Percentiles rank a stretch among this genome's conserved stretches.
These are phyloP conservation scores for Aspergillus sp. DNA, from an alignment of 2,329 filamentous ascomycete species.

Conservation along the genomic window DNA sequence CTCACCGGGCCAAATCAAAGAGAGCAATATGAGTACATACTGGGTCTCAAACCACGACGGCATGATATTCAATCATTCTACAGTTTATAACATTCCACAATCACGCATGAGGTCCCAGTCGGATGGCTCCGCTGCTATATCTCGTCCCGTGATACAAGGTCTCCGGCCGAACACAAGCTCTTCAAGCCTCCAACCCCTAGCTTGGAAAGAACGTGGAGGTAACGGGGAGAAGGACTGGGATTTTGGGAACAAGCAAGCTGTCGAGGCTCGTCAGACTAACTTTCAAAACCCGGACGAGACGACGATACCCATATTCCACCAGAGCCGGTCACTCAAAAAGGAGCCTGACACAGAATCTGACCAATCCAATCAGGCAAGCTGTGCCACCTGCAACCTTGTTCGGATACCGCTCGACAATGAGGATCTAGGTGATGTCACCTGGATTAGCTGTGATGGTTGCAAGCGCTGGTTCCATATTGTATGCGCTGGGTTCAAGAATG, in stretches of 20 bases:
- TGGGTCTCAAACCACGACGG: constrained; percentile 19
- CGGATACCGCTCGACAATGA: constrained; percentile 51
- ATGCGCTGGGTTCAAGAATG: constrained; percentile 65
- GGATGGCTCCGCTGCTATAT: constrained; percentile 41
- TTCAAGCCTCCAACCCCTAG: constrained; percentile 32
- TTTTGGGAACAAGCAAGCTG: constrained; percentile 8
- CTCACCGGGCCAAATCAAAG: constrained; percentile 21
- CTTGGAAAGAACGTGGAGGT: constrained; percentile 33
- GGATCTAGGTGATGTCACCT: constrained; percentile 57
- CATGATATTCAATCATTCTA: constrained; percentile 11
- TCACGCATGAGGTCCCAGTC: constrained; percentile 43
- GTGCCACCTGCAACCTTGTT: constrained; percentile 57
- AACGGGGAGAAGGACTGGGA: constrained; percentile 14
- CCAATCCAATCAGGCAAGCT: constrained; percentile 47
- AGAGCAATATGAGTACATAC: constrained; percentile 20
- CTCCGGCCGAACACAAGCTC: constrained; percentile 41
- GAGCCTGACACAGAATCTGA: constrained; percentile 27
- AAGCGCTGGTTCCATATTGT: constrained; percentile 68
- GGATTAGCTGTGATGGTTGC: constrained; percentile 69
- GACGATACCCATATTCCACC: constrained; percentile 8
- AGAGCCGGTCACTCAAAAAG: constrained; percentile 23
- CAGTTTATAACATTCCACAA: constrained; percentile 24
- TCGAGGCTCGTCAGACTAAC: constrained; percentile 14
- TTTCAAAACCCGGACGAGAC: constrained; percentile 8
- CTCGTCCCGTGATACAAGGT: constrained; percentile 36